Base-by-base conservation (phyloP, 176 grass and related monocot species). In the Saccharum officinarum region DNA sequence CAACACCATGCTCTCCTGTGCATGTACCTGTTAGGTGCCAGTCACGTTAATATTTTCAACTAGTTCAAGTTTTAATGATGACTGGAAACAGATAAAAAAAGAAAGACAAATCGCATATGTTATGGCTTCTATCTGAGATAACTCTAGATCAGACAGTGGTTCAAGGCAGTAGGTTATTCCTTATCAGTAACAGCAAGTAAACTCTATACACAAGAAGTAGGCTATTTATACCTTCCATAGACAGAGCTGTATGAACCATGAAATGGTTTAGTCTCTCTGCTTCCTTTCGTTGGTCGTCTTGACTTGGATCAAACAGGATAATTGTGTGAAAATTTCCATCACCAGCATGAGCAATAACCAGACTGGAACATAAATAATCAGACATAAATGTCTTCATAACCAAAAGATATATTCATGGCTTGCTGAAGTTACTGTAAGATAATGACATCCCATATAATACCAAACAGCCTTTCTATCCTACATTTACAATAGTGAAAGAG, bases 301-400 rank as follows among this genome's bases (percentile, higher is more conserved):
- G 49, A 11, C 45, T 92, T 54, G 93, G 92, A 69, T 99, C 97
- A 85, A 99, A 99, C 71, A 99, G 79, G 87, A 99, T 99, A 82
- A 94, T 80, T 45, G 97, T 96, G 90, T 99, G 97, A 84, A 99
- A 99, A 68, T 99, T 99, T 77, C 97, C 97, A 76, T 99, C 97
- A 80, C 93, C 97, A 63, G 97, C 97, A 89, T 99, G 97, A 82
- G 92, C 92, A 38, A 99, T 91, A 71, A 99, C 92, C 90, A 84
- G 60, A 72, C 97, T 98, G 87, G 30, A 68, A 86, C 13, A 59
- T 67, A 69, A 70, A 77, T 61, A 82, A 82, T 44, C 61, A 87
- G 68, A 80, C 33, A 38, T 70, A 90, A 80, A 83, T 40, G 72
- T 50, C 22, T 55, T 79, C 79, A 71, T n/a, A 38, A 26, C 46